Conservation (phyloP, 2,329 filamentous ascomycete species). For the Parastagonospora nodorum region DNA sequence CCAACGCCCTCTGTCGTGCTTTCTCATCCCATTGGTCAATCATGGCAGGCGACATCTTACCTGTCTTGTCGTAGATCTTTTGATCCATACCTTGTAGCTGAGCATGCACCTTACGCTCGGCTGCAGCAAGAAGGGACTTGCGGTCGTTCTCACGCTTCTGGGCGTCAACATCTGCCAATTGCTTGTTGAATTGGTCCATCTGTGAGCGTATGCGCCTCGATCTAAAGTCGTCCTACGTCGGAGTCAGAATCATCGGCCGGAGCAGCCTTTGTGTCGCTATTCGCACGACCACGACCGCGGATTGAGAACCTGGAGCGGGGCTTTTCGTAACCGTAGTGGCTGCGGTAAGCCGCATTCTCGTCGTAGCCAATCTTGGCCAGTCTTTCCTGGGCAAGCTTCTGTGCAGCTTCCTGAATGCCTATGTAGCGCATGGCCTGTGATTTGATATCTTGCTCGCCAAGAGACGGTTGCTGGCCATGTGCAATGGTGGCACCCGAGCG, state of each 20-base stretch:
- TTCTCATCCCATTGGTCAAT: slow-evolving; percentile 79
- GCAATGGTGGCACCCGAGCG: slow-evolving; percentile 43
- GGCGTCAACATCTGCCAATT: slow-evolving; percentile 69
- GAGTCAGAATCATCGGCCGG: slow-evolving; percentile 32
- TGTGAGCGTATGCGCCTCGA: slow-evolving; percentile 76
- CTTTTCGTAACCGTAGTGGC: slow-evolving; percentile 72
- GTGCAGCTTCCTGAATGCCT: slow-evolving; percentile 83
- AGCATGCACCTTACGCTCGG: slow-evolving; percentile 83
- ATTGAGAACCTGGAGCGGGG: slow-evolving; percentile 59
- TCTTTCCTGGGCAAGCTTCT: slow-evolving; percentile 82
- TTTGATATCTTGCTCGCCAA: slow-evolving; percentile 55
- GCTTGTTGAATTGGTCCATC: slow-evolving; percentile 77
- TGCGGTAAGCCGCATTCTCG: slow-evolving; percentile 67
- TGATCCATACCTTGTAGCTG: slow-evolving; percentile 81
- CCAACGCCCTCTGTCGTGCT: slow-evolving; percentile 71
- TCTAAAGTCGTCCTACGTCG: slow-evolving; percentile 65
- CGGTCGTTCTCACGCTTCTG: slow-evolving; percentile 78
- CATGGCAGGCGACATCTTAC: slow-evolving; percentile 70
- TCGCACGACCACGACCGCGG: slow-evolving; percentile 63
- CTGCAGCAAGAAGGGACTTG: slow-evolving; percentile 74
- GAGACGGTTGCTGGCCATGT: slow-evolving; percentile 31
- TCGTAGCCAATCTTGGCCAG: slow-evolving; percentile 80
- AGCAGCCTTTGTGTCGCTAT: slow-evolving; percentile 65
- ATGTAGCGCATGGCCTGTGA: slow-evolving; percentile 58
- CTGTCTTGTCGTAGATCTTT: slow-evolving; percentile 76